phyloP scores from a whole-genome alignment of 768 basidiomycete species.

The Boletus sp. region DNA sequence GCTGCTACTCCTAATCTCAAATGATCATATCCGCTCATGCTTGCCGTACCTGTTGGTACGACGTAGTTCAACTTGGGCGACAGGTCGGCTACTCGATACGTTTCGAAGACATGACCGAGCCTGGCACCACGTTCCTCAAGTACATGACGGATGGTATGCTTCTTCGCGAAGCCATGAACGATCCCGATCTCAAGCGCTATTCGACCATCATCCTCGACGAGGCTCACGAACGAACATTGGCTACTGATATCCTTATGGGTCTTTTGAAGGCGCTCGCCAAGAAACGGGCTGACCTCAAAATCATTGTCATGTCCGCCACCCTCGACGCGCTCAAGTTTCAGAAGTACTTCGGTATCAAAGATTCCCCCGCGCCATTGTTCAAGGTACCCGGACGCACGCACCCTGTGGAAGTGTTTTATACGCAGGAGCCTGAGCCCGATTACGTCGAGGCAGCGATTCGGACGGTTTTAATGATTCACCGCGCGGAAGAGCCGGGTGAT shows the following conservation, averaged over 20 bases:
- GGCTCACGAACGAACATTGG: slow-evolving; percentile 96
- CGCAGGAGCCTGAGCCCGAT: slow-evolving; percentile 89
- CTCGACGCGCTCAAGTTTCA: slow-evolving; percentile 97
- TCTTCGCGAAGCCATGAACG: slow-evolving; percentile 97
- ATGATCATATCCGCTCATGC: slow-evolving; percentile 1
- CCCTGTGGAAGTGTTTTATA: slow-evolving; percentile 95
- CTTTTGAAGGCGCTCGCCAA: slow-evolving; percentile 83
- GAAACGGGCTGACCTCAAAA: slow-evolving; percentile 84
- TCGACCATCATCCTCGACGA: slow-evolving; percentile 99
- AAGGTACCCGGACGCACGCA: slow-evolving; percentile 93
- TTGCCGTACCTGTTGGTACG: slow-evolving; percentile 1
- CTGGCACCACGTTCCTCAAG: slow-evolving; percentile 93
- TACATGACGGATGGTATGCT: slow-evolving; percentile 99
- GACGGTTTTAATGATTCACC: slow-evolving; percentile 95
- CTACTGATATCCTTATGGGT: slow-evolving; percentile 99
- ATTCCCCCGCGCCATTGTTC: slow-evolving; percentile 67
- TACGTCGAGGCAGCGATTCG: slow-evolving; percentile 97
- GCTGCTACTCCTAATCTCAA: slow-evolving; percentile 27
- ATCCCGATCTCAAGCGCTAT: slow-evolving; percentile 83
- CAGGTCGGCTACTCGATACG: slow-evolving; percentile 98
- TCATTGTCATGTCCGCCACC: slow-evolving; percentile 98
- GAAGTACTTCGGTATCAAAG: slow-evolving; percentile 75
- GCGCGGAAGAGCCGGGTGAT: slow-evolving; percentile 92
- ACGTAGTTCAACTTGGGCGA: slow-evolving; percentile 81
- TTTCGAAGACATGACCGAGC: slow-evolving; percentile 83